Percentiles rank a stretch among this genome's conserved stretches.
Evolutionary conservation across 805 yeast genomes (phyloP).

Genomic region (Suhomyces pyralidae): DNA sequence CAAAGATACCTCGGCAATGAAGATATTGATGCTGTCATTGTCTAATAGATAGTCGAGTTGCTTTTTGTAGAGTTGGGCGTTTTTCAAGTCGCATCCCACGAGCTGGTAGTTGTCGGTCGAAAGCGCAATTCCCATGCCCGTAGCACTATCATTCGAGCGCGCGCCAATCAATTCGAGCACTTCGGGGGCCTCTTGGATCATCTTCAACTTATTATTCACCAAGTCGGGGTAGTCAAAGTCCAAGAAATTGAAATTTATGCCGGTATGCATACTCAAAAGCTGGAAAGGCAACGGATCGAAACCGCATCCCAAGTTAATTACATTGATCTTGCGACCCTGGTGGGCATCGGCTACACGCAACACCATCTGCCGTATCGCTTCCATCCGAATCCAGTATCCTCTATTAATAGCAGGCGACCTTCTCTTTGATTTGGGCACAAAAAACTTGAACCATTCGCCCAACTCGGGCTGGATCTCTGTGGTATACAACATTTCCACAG

Average conservation of each 20-base stretch:
- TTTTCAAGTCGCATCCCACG: slow-evolving; percentile 65
- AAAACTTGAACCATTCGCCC: slow-evolving; percentile 56
- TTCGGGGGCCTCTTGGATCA: slow-evolving; percentile 49
- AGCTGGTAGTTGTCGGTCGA: slow-evolving; percentile 48
- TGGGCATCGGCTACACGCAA: slow-evolving; percentile 40
- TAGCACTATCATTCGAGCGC: slow-evolving; percentile 1
- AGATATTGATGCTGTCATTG: slow-evolving; percentile 46
- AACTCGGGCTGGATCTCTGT: slow-evolving; percentile 29
- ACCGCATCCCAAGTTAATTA: slow-evolving; percentile 79
- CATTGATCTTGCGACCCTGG: slow-evolving; percentile 25
- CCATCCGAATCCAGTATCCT: slow-evolving; percentile 81
- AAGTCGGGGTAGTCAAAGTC: slow-evolving; percentile 79
- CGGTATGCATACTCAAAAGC: slow-evolving; percentile 20
- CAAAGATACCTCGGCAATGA: slow-evolving; percentile 78
- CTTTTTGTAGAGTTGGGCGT: slow-evolving; percentile 34
- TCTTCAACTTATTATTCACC: slow-evolving; percentile 50
- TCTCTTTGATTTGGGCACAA: slow-evolving; percentile 63
- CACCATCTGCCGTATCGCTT: slow-evolving; percentile 56
- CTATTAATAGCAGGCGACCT: slow-evolving; percentile 79
- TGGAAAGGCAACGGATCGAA: slow-evolving; percentile 48
- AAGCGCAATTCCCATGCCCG: slow-evolving; percentile 26
- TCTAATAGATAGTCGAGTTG: slow-evolving; percentile 25
- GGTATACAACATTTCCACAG: slow-evolving; percentile 65
- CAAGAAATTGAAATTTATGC: slow-evolving; percentile 37
- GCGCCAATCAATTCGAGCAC: slow-evolving; percentile 39